Conservation (phyloP, 2,329 filamentous ascomycete genomes). For the Harringtonia lauricola region DNA sequence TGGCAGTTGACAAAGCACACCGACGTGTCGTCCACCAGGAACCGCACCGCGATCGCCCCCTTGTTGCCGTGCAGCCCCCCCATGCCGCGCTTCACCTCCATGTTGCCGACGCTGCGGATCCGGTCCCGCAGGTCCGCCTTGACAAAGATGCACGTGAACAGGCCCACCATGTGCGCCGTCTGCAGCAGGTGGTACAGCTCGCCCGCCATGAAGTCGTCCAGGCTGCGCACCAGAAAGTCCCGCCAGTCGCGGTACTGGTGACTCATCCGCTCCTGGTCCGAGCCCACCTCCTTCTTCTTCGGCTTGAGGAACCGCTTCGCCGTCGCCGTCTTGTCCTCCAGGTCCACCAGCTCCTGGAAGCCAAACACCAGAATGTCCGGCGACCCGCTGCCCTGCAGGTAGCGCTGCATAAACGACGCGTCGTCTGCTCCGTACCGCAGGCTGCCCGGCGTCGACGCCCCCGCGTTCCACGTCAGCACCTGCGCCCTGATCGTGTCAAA, state of each 20-base stretch:
- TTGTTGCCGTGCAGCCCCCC: slow-evolving; percentile 94
- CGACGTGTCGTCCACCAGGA: slow-evolving; percentile 86
- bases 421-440: slow-evolving; percentile 62
- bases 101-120: slow-evolving; percentile 65
- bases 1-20: slow-evolving; percentile 97
- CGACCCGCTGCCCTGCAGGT: slow-evolving; percentile 63
- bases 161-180: slow-evolving; percentile 78
- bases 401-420: slow-evolving; percentile 66
- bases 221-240: slow-evolving; percentile 70
- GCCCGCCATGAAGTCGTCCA: slow-evolving; percentile 75
- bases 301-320: slow-evolving; percentile 92
- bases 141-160: slow-evolving; percentile 95
- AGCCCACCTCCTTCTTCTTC: slow-evolving; percentile 74
- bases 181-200: slow-evolving; percentile 79
- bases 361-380: slow-evolving; percentile 92
- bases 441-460: slow-evolving; percentile 82
- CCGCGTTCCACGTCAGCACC: slow-evolving; percentile 93
- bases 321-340: slow-evolving; percentile 94
- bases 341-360: slow-evolving; percentile 95
- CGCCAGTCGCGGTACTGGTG: slow-evolving; percentile 96
- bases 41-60: slow-evolving; percentile 84
- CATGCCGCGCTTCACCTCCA: slow-evolving; percentile 92
- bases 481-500: slow-evolving; percentile 73
- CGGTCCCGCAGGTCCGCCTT: slow-evolving; percentile 66
- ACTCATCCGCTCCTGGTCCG: slow-evolving; percentile 84